Conservation (phyloP, 306 rosid genomes). For the Gynostemma pentaphyllum region DNA sequence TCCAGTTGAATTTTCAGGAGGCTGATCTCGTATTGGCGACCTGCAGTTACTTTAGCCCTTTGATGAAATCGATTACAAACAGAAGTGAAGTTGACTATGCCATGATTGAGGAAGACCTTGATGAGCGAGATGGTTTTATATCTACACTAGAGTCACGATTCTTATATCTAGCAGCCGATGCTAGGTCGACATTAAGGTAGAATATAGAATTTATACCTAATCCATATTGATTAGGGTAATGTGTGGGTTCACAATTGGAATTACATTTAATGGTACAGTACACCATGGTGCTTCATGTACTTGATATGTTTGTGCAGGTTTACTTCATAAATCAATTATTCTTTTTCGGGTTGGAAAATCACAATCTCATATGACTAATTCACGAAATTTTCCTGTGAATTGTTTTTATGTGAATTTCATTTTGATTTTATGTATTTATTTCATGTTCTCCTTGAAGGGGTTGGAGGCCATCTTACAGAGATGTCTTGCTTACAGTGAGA, state of each 20-base stretch:
- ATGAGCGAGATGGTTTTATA: constrained; percentile 56
- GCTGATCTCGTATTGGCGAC: constrained; percentile 13
- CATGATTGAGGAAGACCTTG: constrained; percentile 64
- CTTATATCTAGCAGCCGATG: constrained; percentile 86
- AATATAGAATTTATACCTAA: background rate
- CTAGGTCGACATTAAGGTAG: constrained; percentile 75
- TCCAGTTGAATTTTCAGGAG: background rate
- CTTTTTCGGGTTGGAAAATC: background rate
- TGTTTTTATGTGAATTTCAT: background rate
- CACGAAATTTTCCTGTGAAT: background rate
- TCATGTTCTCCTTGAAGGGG: constrained; percentile 45
- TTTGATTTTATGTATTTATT: constrained; percentile 6
- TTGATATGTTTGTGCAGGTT: background rate
- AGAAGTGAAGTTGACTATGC: constrained; percentile 40
- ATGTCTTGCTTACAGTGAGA: constrained; percentile 68
- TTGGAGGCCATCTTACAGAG: constrained; percentile 93
- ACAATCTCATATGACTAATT: background rate
- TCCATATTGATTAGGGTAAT: background rate
- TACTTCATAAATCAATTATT: background rate
- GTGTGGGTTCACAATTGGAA: background rate
- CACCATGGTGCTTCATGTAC: background rate
- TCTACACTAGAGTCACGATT: constrained; percentile 69
- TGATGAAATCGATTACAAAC: constrained; percentile 62
- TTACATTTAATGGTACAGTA: background rate
- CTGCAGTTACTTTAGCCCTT: constrained; percentile 84